phyloP scores from a whole-genome alignment of 2,329 filamentous ascomycete species.

The Pyricularia pennisetigena region DNA sequence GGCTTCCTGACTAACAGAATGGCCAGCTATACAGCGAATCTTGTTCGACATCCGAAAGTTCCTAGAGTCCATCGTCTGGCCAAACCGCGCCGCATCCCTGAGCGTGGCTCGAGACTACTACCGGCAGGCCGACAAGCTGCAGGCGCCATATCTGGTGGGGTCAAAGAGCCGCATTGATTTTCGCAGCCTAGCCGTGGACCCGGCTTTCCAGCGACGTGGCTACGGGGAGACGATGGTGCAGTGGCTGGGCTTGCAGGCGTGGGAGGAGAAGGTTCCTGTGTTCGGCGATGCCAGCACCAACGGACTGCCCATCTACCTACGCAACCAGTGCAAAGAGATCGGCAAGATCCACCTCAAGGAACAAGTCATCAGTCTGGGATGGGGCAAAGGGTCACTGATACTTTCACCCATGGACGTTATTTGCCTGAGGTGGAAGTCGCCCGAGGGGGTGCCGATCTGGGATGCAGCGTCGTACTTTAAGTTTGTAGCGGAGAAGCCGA shows the following conservation, averaged over 20 bases:
- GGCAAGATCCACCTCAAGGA: neutral
- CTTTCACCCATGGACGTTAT: no score
- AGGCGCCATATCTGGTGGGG: neutral
- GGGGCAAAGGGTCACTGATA: neutral
- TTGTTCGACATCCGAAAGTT: neutral
- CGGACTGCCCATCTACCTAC: neutral
- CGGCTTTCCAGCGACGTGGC: neutral
- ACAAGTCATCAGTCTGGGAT: neutral
- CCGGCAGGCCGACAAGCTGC: neutral
- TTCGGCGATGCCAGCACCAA: neutral
- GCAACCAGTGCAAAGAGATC: neutral
- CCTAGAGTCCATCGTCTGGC: neutral
- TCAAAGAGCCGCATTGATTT: neutral
- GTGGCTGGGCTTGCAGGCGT: slow-evolving; percentile 1
- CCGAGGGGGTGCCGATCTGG: no score
- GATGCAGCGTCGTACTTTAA: no score
- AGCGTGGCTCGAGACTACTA: neutral
- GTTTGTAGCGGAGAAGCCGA: no score
- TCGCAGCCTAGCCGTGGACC: neutral
- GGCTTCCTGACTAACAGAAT: no score
- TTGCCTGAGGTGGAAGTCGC: no score
- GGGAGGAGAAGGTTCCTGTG: neutral
- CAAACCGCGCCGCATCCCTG: neutral
- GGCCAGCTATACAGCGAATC: neutral
- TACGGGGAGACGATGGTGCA: neutral